Conservation (phyloP, 768 basidiomycete genomes). For the Lyophyllum shimeji region DNA sequence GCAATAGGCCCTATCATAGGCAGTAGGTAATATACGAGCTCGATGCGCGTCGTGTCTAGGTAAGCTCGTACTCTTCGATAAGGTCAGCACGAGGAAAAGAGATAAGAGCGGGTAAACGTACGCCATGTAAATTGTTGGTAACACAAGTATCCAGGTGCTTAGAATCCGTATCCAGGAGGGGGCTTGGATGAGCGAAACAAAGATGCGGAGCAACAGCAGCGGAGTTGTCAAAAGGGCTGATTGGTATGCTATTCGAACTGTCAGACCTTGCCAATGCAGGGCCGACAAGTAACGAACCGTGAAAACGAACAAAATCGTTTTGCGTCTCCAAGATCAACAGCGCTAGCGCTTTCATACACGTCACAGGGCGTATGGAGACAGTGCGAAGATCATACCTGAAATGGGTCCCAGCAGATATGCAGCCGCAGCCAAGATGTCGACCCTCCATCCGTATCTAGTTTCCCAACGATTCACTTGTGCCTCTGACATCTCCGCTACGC, state of each 20-base stretch:
- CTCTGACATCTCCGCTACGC: slow-evolving; percentile 38
- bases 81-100: neutral
- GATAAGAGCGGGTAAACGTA: slow-evolving; percentile 33
- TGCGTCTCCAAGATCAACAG: slow-evolving; percentile 74
- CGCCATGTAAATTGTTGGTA: slow-evolving; percentile 52
- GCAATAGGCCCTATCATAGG: slow-evolving; percentile 67
- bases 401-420: slow-evolving; percentile 71
- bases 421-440: slow-evolving; percentile 64
- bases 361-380: neutral
- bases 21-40: slow-evolving; percentile 56
- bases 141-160: slow-evolving; percentile 44
- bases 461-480: slow-evolving; percentile 61
- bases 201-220: slow-evolving; percentile 52
- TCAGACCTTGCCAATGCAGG: slow-evolving; percentile 1
- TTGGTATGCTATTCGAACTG: slow-evolving; percentile 60
- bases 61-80: slow-evolving; percentile 36
- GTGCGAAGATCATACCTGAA: slow-evolving; percentile 50
- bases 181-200: slow-evolving; percentile 53
- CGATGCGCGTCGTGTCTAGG: slow-evolving; percentile 48
- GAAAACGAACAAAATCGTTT: slow-evolving; percentile 77
- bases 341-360: slow-evolving; percentile 46
- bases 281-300: slow-evolving; percentile 46
- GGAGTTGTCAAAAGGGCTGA: slow-evolving; percentile 72
- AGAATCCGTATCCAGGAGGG: slow-evolving; percentile 51
- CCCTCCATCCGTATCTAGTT: slow-evolving; percentile 63